Percentiles rank a stretch among this genome's conserved stretches.
These are phyloP conservation scores for Tillandsia leiboldiana DNA, from an alignment of 176 grass and related monocot genomes.

Conservation along the genomic window DNA sequence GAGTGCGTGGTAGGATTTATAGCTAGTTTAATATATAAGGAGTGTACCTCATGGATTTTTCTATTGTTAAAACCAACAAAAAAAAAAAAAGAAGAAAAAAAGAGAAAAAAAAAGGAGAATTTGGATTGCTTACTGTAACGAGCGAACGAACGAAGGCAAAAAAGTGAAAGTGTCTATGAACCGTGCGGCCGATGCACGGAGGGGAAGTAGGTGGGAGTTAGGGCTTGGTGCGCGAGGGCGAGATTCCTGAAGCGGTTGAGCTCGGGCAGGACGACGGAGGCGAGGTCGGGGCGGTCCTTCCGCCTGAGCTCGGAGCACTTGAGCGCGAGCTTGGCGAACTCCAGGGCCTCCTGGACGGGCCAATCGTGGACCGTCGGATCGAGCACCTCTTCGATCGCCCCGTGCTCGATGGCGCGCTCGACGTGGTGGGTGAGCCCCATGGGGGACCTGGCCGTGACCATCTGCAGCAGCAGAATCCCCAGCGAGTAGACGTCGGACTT, in stretches of 20 bases:
- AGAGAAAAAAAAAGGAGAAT: neutral
- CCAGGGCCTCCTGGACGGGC: constrained; percentile 60
- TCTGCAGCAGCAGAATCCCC: constrained; percentile 75
- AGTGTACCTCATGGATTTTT: no score
- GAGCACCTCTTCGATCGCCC: constrained; percentile 55
- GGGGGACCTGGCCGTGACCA: constrained; percentile 67
- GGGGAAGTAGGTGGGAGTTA: constrained; percentile 22
- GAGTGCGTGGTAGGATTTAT: no score
- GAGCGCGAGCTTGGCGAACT: constrained; percentile 45
- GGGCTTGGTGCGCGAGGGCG: constrained; percentile 19
- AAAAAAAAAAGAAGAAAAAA: neutral
- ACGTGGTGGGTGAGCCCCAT: constrained; percentile 80
- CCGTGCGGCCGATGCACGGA: constrained; percentile 17
- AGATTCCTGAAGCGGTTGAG: constrained; percentile 47
- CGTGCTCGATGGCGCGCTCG: constrained; percentile 49
- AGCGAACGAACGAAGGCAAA: neutral
- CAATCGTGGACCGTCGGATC: constrained; percentile 55
- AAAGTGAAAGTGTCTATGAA: neutral
- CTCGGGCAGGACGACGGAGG: constrained; percentile 59
- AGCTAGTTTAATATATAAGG: no score
- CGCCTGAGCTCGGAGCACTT: constrained; percentile 60
- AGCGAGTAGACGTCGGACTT: constrained; percentile 84
- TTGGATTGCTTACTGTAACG: constrained; percentile 2
- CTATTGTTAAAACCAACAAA: no score
- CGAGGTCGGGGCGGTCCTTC: constrained; percentile 68